These are phyloP conservation scores for Lagenidium giganteum DNA, from an alignment of 352 stramenopile species.

Conservation along the genomic window DNA sequence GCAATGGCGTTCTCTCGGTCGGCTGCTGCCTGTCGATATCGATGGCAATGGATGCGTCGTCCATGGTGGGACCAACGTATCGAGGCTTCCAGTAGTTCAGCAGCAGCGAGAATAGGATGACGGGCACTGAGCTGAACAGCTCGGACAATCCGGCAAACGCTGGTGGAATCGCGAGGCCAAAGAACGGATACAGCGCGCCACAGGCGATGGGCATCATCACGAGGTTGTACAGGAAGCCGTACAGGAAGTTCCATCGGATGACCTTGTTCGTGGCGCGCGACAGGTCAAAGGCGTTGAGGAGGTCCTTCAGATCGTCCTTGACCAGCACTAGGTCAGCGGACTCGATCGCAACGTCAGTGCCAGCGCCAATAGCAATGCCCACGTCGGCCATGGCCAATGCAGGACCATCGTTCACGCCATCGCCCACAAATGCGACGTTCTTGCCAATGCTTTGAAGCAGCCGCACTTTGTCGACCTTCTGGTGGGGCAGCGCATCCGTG, in stretches of 20 bases:
- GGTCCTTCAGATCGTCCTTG: constrained; percentile 60
- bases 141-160: constrained; percentile 67
- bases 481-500: constrained; percentile 57
- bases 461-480: constrained; percentile 76
- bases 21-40: constrained; percentile 18
- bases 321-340: constrained; percentile 70
- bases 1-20: constrained; percentile 30
- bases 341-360: constrained; percentile 67
- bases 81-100: constrained; percentile 62
- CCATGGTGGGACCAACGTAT: constrained; percentile 19
- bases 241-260: constrained; percentile 75
- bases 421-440: constrained; percentile 68
- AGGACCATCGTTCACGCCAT: constrained; percentile 69
- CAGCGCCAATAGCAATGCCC: constrained; percentile 53
- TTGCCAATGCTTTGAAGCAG: constrained; percentile 64
- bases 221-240: constrained; percentile 70
- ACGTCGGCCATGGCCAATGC: constrained; percentile 68
- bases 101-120: constrained; percentile 72
- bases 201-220: constrained; percentile 73
- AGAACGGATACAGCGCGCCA: constrained; percentile 53
- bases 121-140: constrained; percentile 67
- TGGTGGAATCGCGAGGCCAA: constrained; percentile 58
- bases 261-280: constrained; percentile 54
- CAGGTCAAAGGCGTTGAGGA: constrained; percentile 60
- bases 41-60: constrained; percentile 23